These are phyloP conservation scores for Phaeotremella skinneri DNA, from an alignment of 768 basidiomycete species.

Conservation along the genomic window DNA sequence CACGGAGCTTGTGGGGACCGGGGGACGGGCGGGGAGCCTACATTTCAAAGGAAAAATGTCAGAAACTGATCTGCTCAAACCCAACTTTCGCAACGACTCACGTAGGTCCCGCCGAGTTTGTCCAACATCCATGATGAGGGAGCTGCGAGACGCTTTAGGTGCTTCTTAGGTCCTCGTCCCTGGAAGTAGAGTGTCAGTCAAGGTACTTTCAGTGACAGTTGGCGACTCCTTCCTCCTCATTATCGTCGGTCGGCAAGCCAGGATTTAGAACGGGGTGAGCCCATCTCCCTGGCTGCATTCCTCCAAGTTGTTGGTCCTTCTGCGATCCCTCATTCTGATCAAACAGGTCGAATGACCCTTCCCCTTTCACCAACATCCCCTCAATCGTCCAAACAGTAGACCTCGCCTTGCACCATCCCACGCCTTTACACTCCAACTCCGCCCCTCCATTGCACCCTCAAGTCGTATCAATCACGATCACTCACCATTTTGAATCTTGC, in stretches of 20 bases:
- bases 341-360: too few species aligned
- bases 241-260: constrained; percentile 1
- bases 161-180: constrained; percentile 98
- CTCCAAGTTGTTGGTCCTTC: not conserved
- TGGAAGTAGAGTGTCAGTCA: constrained; percentile 46
- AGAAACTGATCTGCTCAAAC: constrained; percentile 39
- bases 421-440: not conserved
- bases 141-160: constrained; percentile 94
- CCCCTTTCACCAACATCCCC: too few species aligned
- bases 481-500: constrained; percentile 29
- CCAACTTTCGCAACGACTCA: constrained; percentile 33
- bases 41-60: constrained; percentile 1
- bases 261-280: constrained; percentile 1
- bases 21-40: constrained; percentile 92
- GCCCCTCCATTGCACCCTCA: not conserved
- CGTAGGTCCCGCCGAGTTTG: constrained; percentile 67
- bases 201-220: not conserved
- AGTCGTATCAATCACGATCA: constrained; percentile 7
- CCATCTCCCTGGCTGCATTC: not conserved
- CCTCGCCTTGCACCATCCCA: not conserved
- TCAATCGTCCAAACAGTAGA: not conserved
- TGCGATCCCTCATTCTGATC: too few species aligned
- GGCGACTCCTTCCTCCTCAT: not conserved
- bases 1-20: constrained; percentile 98
- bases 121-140: constrained; percentile 99